These are phyloP conservation scores for Gamsiella multidivaricata DNA, from an alignment of 192 early-diverging fungal genomes.

Conservation along the genomic window DNA sequence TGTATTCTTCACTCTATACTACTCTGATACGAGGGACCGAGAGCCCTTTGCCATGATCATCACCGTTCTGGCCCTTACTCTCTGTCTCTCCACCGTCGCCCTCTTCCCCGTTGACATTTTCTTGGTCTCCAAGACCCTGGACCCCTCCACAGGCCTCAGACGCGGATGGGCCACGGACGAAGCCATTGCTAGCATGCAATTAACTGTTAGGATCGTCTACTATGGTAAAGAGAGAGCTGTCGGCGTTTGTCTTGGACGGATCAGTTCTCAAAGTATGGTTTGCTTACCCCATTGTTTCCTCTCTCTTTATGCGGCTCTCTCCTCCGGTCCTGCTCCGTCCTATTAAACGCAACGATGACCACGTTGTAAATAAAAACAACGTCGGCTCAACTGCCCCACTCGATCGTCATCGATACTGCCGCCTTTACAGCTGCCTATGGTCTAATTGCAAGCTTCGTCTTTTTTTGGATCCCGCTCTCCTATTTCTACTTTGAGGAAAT, in stretches of 20 bases:
- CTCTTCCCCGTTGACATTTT: constrained; percentile 70
- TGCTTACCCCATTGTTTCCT: constrained; percentile 5
- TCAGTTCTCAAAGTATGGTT: neutral
- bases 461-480: constrained; percentile 67
- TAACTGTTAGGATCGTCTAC: constrained; percentile 56
- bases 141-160: constrained; percentile 63
- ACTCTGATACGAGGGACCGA: constrained; percentile 59
- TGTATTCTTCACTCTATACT: constrained; percentile 61
- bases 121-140: constrained; percentile 65
- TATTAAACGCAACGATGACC: neutral
- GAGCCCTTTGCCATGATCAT: constrained; percentile 64
- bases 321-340: neutral
- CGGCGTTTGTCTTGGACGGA: neutral
- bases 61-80: constrained; percentile 58
- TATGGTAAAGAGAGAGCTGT: constrained; percentile 48
- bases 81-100: constrained; percentile 60
- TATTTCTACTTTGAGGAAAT: constrained; percentile 73
- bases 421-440: constrained; percentile 57
- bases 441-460: constrained; percentile 58
- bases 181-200: constrained; percentile 54
- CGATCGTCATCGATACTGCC: too few relatives aligned
- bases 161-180: constrained; percentile 68
- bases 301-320: neutral
- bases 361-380: too few relatives aligned
- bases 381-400: too few relatives aligned